phyloP scores from a whole-genome alignment of 1,139 yeast genomes.

The Yamadazyma triangularis region DNA sequence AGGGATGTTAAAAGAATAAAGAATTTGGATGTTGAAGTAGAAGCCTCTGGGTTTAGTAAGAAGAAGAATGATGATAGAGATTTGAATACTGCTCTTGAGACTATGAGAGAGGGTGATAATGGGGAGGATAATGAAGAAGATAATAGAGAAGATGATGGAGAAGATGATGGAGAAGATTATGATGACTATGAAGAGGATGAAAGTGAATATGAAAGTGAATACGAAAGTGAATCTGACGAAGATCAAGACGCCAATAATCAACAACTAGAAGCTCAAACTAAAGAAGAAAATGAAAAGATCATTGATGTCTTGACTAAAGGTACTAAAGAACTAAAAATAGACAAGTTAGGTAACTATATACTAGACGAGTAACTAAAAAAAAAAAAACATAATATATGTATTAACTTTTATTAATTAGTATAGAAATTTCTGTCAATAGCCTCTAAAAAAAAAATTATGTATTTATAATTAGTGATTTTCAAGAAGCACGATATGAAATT shows the following conservation, averaged over 20 bases:
- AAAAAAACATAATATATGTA: slow-evolving; percentile 4
- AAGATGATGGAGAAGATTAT: slow-evolving; percentile 25
- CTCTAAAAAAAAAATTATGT: not conserved
- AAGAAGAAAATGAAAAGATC: slow-evolving; percentile 68
- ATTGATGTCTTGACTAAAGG: slow-evolving; percentile 65
- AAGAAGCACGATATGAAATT: not conserved
- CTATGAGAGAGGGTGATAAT: slow-evolving; percentile 46
- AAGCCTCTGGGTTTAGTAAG: slow-evolving; percentile 87
- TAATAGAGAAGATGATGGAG: slow-evolving; percentile 24
- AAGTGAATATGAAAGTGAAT: slow-evolving; percentile 21
- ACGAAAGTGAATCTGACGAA: slow-evolving; percentile 24
- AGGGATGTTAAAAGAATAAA: slow-evolving; percentile 70
- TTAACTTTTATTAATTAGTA: too few relatives aligned
- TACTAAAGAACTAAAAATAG: slow-evolving; percentile 62
- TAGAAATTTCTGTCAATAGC: not conserved
- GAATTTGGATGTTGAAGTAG: slow-evolving; percentile 74
- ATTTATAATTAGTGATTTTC: too few relatives aligned
- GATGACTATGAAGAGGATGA: slow-evolving; percentile 28
- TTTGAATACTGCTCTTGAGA: slow-evolving; percentile 67
- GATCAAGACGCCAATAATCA: slow-evolving; percentile 30
- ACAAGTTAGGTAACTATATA: slow-evolving; percentile 75
- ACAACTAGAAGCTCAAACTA: slow-evolving; percentile 29
- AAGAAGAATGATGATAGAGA: slow-evolving; percentile 48
- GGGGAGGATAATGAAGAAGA: slow-evolving; percentile 30
- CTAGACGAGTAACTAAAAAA: slow-evolving; percentile 40